Evolutionary conservation across 2,329 filamentous ascomycete genomes (phyloP).

Genomic region (Alternaria rosae): DNA sequence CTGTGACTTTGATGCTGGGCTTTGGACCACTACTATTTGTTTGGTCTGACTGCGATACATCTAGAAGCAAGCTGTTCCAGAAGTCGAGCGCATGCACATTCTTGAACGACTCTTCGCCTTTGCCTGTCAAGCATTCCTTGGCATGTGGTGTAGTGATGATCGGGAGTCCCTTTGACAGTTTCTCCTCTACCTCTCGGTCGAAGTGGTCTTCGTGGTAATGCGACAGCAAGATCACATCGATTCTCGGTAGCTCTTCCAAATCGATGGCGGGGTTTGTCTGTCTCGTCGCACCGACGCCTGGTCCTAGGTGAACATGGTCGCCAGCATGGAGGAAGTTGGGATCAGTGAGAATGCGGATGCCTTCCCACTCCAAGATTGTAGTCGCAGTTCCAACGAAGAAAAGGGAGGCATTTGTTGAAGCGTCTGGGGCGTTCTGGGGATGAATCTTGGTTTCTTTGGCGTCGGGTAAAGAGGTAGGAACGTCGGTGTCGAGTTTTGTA

Average conservation of each 20-base stretch:
- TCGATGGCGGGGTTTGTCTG: conserved; percentile 67
- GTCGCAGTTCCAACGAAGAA: conserved; percentile 66
- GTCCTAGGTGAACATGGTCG: conserved; percentile 71
- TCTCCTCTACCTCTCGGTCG: conserved; percentile 60
- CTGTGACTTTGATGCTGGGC: conserved; percentile 64
- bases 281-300: conserved; percentile 64
- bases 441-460: conserved; percentile 57
- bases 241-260: conserved; percentile 64
- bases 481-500: conserved; percentile 47
- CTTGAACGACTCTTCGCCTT: conserved; percentile 61
- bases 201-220: conserved; percentile 71
- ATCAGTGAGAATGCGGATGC: conserved; percentile 62
- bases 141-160: conserved; percentile 72
- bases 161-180: conserved; percentile 61
- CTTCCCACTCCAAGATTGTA: conserved; percentile 63
- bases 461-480: conserved; percentile 49
- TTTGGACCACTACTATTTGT: conserved; percentile 19
- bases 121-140: conserved; percentile 57
- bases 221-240: conserved; percentile 67
- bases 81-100: conserved; percentile 63
- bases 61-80: conserved; percentile 61
- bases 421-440: conserved; percentile 47
- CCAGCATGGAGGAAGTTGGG: conserved; percentile 67
- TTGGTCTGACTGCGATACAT: conserved; percentile 44
- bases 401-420: conserved; percentile 54